phyloP scores from a whole-genome alignment of 139 green algal species.

The Nannochloris sp. region DNA sequence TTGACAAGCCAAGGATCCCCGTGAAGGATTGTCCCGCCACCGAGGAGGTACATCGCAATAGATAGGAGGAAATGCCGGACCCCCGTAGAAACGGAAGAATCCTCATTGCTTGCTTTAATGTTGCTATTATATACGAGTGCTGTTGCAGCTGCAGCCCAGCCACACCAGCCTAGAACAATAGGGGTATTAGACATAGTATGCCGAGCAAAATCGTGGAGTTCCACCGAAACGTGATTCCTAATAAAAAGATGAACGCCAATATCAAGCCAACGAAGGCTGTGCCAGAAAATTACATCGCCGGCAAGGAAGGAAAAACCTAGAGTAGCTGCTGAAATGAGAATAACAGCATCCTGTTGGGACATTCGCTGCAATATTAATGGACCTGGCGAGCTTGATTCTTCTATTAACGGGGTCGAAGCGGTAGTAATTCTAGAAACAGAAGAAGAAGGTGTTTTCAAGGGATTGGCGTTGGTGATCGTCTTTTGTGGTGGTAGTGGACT shows the following conservation, averaged over 20 bases:
- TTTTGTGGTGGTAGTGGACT: too few relatives aligned
- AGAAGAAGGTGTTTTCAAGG: too few relatives aligned
- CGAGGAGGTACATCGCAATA: neutral
- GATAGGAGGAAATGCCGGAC: neutral
- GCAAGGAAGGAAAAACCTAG: neutral
- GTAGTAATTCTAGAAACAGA: neutral
- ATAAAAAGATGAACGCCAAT: neutral
- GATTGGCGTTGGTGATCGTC: too few relatives aligned
- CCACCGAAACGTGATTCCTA: neutral
- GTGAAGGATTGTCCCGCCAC: slow-evolving; percentile 4
- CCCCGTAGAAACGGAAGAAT: neutral
- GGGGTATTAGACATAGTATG: slow-evolving; percentile 5
- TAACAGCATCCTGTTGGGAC: too few relatives aligned
- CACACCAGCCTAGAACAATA: neutral
- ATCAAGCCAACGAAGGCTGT: neutral
- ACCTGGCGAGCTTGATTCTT: too few relatives aligned
- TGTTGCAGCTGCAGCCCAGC: neutral
- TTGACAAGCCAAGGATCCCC: slow-evolving; percentile 1
- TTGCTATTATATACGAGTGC: neutral
- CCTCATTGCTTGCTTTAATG: neutral
- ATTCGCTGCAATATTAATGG: too few relatives aligned
- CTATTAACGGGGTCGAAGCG: neutral
- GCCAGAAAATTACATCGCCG: neutral
- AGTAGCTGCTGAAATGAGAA: neutral
- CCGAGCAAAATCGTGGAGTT: neutral